Conservation (phyloP, 805 yeast species). For the Candida ulmi region DNA sequence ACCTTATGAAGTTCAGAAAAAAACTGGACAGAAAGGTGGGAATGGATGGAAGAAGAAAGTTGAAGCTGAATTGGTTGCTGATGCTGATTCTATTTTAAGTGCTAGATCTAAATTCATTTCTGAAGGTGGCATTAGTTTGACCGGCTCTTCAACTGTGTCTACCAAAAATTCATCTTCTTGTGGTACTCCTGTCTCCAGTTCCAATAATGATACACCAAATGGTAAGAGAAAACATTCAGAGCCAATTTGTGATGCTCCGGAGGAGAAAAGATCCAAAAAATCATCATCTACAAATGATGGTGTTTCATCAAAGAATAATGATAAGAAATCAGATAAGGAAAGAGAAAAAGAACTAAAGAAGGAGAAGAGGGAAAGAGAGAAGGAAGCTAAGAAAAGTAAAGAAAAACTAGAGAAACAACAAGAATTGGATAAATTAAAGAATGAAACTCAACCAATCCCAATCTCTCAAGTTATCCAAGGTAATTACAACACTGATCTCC, state of each 20-base stretch:
- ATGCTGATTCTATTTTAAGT: constrained; percentile 47
- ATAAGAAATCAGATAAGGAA: neutral
- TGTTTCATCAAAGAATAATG: neutral
- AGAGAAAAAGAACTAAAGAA: constrained; percentile 1
- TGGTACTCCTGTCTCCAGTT: too few species aligned
- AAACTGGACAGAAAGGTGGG: constrained; percentile 34
- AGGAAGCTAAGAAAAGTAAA: constrained; percentile 5
- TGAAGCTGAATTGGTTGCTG: constrained; percentile 64
- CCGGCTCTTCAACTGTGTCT: neutral
- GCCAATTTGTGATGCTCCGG: neutral
- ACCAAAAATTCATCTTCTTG: too few species aligned
- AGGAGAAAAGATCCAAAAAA: neutral
- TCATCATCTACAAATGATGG: neutral
- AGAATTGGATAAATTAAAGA: constrained; percentile 7
- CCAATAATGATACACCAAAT: constrained; percentile 3
- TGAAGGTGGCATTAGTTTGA: constrained; percentile 2
- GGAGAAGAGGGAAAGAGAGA: constrained; percentile 3
- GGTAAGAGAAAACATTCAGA: neutral
- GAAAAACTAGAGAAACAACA: constrained; percentile 3
- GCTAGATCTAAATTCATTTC: constrained; percentile 30
- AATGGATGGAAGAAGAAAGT: constrained; percentile 54
- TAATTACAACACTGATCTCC: constrained; percentile 1
- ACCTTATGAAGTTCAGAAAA: constrained; percentile 60
- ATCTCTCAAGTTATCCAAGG: constrained; percentile 8
- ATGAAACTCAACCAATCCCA: constrained; percentile 4